These are phyloP conservation scores for Mallotus japonicus DNA, from an alignment of 441 rosid genomes.

Conservation along the genomic window DNA sequence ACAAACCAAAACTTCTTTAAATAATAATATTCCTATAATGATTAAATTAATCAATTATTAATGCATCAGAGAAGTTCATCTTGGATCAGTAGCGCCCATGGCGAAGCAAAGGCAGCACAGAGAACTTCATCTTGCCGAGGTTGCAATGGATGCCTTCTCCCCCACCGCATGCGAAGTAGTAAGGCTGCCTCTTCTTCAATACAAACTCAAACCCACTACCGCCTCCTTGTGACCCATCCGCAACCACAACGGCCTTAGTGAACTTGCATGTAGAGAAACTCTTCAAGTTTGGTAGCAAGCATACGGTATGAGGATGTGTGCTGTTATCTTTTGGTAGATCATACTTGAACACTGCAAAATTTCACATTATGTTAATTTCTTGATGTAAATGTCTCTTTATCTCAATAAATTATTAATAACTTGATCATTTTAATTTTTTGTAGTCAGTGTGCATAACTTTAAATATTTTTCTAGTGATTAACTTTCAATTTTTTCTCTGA, in stretches of 20 bases:
- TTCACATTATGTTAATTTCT: neutral
- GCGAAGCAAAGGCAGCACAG: slow-evolving; percentile 43
- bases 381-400: neutral
- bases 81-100: slow-evolving; percentile 25
- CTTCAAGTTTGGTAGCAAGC: slow-evolving; percentile 42
- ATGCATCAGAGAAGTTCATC: neutral
- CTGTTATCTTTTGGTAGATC: slow-evolving; percentile 37
- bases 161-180: slow-evolving; percentile 60
- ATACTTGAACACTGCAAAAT: slow-evolving; percentile 56
- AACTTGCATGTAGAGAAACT: slow-evolving; percentile 50
- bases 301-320: slow-evolving; percentile 54
- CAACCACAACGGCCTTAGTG: slow-evolving; percentile 43
- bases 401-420: no score
- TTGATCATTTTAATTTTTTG: no score
- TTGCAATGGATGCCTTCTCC: slow-evolving; percentile 53
- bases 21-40: no score
- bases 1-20: neutral
- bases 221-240: slow-evolving; percentile 41
- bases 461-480: neutral
- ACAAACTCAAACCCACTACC: slow-evolving; percentile 52
- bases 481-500: neutral
- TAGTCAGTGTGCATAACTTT: neutral
- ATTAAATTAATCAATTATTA: no score
- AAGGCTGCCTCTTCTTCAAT: slow-evolving; percentile 41
- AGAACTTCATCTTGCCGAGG: slow-evolving; percentile 60